phyloP scores from a whole-genome alignment of 208 protist genomes.

The Leishmania martiniquensis region DNA sequence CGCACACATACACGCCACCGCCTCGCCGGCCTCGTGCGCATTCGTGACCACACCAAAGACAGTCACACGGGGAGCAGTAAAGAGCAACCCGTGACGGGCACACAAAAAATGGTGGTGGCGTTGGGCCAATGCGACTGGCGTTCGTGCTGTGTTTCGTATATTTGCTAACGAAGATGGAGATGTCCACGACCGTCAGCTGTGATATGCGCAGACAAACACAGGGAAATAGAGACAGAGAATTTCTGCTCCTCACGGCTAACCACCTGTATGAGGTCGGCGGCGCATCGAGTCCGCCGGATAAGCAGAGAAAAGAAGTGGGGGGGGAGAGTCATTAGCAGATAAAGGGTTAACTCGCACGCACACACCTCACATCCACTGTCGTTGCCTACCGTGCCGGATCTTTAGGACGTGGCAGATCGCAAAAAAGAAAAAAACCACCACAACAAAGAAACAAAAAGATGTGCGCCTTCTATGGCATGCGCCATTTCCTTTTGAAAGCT shows the following conservation, averaged over 20 bases:
- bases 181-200: constrained; percentile 4
- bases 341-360: neutral
- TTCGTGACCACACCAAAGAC: neutral
- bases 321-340: neutral
- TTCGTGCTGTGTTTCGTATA: neutral
- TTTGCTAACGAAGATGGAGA: constrained; percentile 8
- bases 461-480: neutral
- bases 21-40: neutral
- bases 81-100: too few relatives aligned
- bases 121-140: neutral
- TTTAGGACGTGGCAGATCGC: too few relatives aligned
- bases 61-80: too few relatives aligned
- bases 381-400: neutral
- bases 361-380: neutral
- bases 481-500: neutral
- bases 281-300: neutral
- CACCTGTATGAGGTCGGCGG: neutral
- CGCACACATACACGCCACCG: neutral
- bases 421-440: neutral
- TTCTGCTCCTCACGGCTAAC: neutral
- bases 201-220: neutral
- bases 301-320: neutral
- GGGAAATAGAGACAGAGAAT: neutral
- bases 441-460: neutral
- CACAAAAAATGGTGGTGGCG: neutral